These are phyloP conservation scores for Xylariaceae sp. DNA, from an alignment of 2,329 filamentous ascomycete genomes.

Conservation along the genomic window DNA sequence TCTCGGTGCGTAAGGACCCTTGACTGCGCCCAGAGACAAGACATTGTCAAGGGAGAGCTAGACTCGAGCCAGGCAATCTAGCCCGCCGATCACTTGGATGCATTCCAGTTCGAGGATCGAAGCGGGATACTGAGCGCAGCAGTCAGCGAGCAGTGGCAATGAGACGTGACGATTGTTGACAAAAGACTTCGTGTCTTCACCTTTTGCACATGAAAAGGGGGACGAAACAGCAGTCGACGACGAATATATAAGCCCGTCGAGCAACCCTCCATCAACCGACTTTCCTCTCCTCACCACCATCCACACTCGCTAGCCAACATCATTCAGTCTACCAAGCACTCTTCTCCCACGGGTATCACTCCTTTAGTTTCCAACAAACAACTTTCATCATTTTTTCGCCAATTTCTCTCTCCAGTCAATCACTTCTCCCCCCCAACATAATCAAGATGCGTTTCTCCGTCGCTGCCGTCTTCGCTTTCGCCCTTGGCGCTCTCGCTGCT, in stretches of 20 bases:
- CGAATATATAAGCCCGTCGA: slow-evolving; percentile 18
- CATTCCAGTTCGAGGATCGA: slow-evolving; percentile 4
- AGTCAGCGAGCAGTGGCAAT: not conserved
- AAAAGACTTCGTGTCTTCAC: not conserved
- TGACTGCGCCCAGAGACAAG: slow-evolving; percentile 16
- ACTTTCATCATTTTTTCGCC: not conserved
- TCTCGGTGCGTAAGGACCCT: slow-evolving; percentile 6
- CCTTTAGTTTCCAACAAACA: slow-evolving; percentile 13
- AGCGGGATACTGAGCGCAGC: not conserved
- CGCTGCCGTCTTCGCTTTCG: slow-evolving; percentile 33
- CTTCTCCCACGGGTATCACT: slow-evolving; percentile 17
- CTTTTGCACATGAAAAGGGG: not conserved
- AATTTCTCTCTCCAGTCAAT: not conserved
- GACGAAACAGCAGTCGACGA: not conserved
- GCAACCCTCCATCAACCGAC: not conserved
- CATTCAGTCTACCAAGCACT: slow-evolving; percentile 16
- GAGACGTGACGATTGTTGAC: slow-evolving; percentile 7
- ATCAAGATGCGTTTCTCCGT: slow-evolving; percentile 41
- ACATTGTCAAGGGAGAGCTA: slow-evolving; percentile 13
- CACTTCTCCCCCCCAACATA: slow-evolving; percentile 1
- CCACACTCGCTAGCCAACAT: slow-evolving; percentile 19
- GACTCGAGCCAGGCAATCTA: not conserved
- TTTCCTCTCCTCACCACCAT: slow-evolving; percentile 17
- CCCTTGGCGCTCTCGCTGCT: slow-evolving; percentile 30
- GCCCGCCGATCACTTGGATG: slow-evolving; percentile 6